phyloP scores from a whole-genome alignment of 2,329 filamentous ascomycete species.

The Aureobasidium sp. region DNA sequence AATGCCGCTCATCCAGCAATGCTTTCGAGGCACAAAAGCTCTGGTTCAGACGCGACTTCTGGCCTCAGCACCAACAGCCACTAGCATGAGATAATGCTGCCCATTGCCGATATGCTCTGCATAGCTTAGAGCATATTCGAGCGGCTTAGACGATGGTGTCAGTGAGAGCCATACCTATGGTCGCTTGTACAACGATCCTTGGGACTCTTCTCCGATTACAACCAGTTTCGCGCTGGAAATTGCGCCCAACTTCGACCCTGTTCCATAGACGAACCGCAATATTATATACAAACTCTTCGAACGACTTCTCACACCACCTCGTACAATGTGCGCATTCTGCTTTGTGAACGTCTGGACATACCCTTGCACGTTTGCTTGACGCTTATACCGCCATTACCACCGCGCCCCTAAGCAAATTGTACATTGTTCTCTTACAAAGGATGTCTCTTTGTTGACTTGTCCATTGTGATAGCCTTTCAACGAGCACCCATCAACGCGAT shows the following conservation, averaged over 20 bases:
- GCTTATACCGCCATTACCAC: too few species aligned
- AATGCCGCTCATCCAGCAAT: background rate
- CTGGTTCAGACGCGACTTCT: background rate
- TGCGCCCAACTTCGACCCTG: background rate
- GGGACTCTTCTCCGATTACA: background rate
- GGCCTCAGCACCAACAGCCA: background rate
- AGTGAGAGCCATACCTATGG: too few species aligned
- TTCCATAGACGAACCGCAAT: background rate
- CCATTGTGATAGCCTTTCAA: background rate
- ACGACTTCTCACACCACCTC: background rate
- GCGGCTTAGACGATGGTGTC: too few species aligned
- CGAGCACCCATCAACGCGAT: background rate
- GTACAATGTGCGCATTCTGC: background rate
- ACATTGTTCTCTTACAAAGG: too few species aligned
- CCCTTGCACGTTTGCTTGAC: too few species aligned
- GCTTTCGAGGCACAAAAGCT: background rate
- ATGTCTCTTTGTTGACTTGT: background rate
- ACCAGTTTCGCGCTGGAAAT: background rate
- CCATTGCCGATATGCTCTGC: too few species aligned
- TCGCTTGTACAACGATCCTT: too few species aligned
- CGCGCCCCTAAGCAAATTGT: too few species aligned
- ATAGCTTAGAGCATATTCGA: too few species aligned
- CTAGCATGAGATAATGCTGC: too few species aligned
- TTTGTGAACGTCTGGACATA: background rate
- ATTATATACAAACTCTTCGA: background rate